Conservation (phyloP, 140 eudicot species). For the Ambrosia hybrid region DNA sequence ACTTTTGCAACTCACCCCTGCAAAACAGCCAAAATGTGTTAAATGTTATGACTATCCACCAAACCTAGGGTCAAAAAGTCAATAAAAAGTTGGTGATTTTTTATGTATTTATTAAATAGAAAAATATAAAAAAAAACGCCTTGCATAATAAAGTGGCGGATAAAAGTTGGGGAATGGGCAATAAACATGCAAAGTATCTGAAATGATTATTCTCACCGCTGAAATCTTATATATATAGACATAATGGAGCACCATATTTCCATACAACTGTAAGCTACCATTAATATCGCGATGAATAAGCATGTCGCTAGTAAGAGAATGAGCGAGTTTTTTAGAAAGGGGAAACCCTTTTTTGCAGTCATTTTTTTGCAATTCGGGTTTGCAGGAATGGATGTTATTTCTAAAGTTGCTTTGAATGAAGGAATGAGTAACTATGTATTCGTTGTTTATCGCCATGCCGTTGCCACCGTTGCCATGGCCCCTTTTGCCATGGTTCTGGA, state of each 20-base stretch:
- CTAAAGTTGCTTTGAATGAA: conserved; percentile 79
- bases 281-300: conserved; percentile 26
- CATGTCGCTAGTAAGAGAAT: conserved; percentile 27
- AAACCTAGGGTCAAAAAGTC: conserved; percentile 35
- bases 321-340: conserved; percentile 37
- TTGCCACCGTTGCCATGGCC: conserved; percentile 66
- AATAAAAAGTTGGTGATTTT: conserved; percentile 3
- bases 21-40: conserved; percentile 22
- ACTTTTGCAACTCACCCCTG: conserved; percentile 28
- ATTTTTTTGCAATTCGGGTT: conserved; percentile 74
- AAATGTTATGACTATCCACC: conserved; percentile 11
- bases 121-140: conserved; percentile 6
- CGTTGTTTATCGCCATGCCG: conserved; percentile 81
- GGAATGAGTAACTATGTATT: conserved; percentile 89
- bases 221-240: conserved; percentile 28
- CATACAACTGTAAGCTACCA: conserved; percentile 23
- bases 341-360: conserved; percentile 72
- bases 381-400: conserved; percentile 85
- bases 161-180: conserved; percentile 21
- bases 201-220: conserved; percentile 21
- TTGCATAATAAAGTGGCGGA: conserved; percentile 26
- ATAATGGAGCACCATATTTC: conserved; percentile 26
- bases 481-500: conserved; percentile 81
- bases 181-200: conserved; percentile 27
- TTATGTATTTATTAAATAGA: not conserved